Conservation (phyloP, 2,329 filamentous ascomycete genomes). For the Acrocalymma vagum region DNA sequence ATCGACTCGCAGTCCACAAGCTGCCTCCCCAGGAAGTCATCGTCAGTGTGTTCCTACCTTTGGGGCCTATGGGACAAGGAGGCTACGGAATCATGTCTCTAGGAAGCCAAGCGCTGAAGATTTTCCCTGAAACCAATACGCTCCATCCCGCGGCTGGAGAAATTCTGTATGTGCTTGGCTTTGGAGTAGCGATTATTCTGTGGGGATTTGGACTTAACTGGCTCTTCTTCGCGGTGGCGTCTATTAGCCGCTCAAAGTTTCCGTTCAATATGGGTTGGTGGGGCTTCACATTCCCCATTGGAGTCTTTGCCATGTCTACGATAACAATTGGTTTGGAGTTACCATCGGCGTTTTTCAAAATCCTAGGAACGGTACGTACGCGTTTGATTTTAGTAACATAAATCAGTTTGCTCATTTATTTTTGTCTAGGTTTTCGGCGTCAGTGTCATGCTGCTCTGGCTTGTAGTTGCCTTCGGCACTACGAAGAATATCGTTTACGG, state of each 20-base stretch:
- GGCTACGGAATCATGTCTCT: conserved; percentile 66
- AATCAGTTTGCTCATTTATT: no score
- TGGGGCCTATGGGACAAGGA: conserved; percentile 73
- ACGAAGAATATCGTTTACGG: conserved; percentile 57
- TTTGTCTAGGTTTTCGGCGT: conserved; percentile 53
- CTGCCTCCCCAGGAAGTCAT: conserved; percentile 72
- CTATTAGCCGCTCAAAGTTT: conserved; percentile 55
- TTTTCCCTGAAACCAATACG: conserved; percentile 50
- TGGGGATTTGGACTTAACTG: conserved; percentile 66
- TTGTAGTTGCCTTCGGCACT: conserved; percentile 60
- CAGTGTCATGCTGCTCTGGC: conserved; percentile 62
- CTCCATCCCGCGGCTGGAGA: conserved; percentile 55
- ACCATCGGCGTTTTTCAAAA: conserved; percentile 63
- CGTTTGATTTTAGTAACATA: no score
- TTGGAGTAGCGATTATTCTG: conserved; percentile 59
- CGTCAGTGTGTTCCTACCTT: conserved; percentile 71
- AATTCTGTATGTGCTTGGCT: conserved; percentile 66
- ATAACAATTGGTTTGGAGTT: conserved; percentile 59
- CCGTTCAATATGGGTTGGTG: conserved; percentile 71
- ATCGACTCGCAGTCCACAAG: conserved; percentile 72
- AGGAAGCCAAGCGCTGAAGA: conserved; percentile 51
- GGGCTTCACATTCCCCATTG: conserved; percentile 67
- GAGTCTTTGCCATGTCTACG: conserved; percentile 55
- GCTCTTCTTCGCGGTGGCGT: conserved; percentile 62
- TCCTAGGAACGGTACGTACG: conserved; percentile 57